These are phyloP conservation scores for Xylaria sp. DNA, from an alignment of 2,329 filamentous ascomycete genomes.

Conservation along the genomic window DNA sequence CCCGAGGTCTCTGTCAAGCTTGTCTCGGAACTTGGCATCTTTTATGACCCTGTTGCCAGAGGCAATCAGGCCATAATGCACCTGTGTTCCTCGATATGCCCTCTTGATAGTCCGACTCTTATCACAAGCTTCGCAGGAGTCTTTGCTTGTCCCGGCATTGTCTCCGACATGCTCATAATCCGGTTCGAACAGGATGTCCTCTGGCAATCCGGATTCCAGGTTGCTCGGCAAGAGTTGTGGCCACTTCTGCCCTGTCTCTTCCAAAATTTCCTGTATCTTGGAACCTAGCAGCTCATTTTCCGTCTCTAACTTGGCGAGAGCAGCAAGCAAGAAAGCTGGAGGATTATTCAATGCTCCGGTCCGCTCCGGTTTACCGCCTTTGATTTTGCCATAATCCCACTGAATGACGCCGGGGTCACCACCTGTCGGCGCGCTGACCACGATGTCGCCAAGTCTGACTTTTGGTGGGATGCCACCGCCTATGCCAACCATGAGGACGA, in stretches of 20 bases:
- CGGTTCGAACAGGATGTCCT: background rate
- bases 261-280: background rate
- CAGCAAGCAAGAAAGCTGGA: background rate
- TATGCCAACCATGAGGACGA: slow-evolving; percentile 7
- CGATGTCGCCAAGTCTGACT: slow-evolving; percentile 7
- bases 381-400: slow-evolving; percentile 6
- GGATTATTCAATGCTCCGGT: background rate
- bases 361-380: background rate
- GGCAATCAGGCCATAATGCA: slow-evolving; percentile 5
- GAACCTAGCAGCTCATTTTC: background rate
- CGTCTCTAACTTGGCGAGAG: background rate
- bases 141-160: background rate
- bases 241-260: background rate
- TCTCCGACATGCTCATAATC: background rate
- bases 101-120: background rate
- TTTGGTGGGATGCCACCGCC: slow-evolving; percentile 8
- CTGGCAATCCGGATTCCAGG: background rate
- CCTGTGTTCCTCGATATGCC: background rate
- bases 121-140: background rate
- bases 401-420: slow-evolving; percentile 5
- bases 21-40: background rate
- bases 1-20: slow-evolving; percentile 4
- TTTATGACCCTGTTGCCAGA: slow-evolving; percentile 9
- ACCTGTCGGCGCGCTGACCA: background rate
- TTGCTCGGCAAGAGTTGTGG: background rate